phyloP scores from a whole-genome alignment of 2,329 filamentous ascomycete genomes.

The Paecilomyces niveus region DNA sequence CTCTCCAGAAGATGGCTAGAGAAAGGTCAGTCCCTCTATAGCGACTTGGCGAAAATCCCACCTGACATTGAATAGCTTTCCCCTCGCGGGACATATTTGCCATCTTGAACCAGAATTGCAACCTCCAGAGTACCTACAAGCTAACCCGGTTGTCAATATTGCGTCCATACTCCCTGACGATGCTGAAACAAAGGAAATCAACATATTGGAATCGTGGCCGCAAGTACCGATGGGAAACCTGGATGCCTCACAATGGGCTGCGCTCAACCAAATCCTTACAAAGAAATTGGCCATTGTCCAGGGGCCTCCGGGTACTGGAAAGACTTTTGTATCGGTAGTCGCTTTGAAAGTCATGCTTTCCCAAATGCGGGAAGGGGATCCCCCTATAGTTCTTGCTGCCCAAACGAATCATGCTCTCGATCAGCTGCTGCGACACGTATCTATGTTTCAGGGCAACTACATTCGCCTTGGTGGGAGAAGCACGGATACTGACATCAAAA shows the following conservation, averaged over 20 bases:
- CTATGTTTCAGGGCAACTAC: conserved; percentile 56
- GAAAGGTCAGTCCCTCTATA: conserved; percentile 38
- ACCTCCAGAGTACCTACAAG: conserved; percentile 47
- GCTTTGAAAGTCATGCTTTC: conserved; percentile 60
- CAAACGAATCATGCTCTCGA: conserved; percentile 91
- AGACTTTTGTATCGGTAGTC: conserved; percentile 73
- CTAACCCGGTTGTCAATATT: conserved; percentile 46
- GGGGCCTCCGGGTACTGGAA: conserved; percentile 72
- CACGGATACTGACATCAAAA: conserved; percentile 57
- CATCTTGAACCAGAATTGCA: conserved; percentile 31
- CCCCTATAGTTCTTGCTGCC: conserved; percentile 70
- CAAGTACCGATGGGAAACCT: conserved; percentile 38
- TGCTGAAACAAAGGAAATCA: conserved; percentile 36
- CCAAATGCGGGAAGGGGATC: conserved; percentile 49
- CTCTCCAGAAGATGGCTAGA: conserved; percentile 58
- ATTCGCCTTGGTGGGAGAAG: conserved; percentile 64
- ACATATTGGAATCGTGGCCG: conserved; percentile 54
- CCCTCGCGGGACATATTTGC: conserved; percentile 38
- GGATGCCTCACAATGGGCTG: conserved; percentile 64
- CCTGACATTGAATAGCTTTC: conserved; percentile 29
- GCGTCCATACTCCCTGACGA: conserved; percentile 33
- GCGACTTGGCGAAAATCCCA: neutral
- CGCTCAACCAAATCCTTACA: conserved; percentile 63
- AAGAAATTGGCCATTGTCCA: conserved; percentile 70
- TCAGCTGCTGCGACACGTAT: conserved; percentile 63